These are phyloP conservation scores for Solanum chmielewskii DNA, from an alignment of 257 asterid species.

Conservation along the genomic window DNA sequence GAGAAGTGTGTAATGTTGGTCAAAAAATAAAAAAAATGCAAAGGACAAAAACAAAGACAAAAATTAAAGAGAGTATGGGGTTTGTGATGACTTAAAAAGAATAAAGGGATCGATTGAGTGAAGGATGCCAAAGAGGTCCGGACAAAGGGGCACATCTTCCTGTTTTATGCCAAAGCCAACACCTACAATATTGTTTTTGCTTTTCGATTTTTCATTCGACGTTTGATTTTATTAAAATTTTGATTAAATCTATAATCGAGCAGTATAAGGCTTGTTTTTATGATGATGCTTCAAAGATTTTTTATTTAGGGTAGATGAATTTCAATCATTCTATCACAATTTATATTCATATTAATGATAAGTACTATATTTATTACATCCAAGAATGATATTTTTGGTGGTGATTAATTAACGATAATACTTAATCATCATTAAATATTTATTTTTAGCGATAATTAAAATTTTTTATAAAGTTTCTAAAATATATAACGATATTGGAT, in stretches of 20 bases:
- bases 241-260: neutral
- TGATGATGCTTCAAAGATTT: neutral
- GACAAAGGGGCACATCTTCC: neutral
- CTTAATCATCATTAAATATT: too few species aligned
- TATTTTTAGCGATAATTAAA: neutral
- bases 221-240: too few species aligned
- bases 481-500: too few species aligned
- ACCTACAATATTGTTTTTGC: neutral
- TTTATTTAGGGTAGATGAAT: neutral
- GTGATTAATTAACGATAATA: too few species aligned
- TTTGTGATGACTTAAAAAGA: neutral
- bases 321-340: neutral
- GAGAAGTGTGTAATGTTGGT: neutral
- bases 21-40: neutral
- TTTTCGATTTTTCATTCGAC: fast-evolving
- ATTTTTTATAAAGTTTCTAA: too few species aligned
- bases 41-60: neutral
- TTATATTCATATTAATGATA: too few species aligned
- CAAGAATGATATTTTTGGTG: too few species aligned
- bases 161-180: neutral
- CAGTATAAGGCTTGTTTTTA: neutral
- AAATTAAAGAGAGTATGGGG: neutral
- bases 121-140: conserved; percentile 1
- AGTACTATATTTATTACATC: too few species aligned
- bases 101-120: neutral